Conservation (phyloP, 2,329 filamentous ascomycete genomes). For the Penicillium sp. region DNA sequence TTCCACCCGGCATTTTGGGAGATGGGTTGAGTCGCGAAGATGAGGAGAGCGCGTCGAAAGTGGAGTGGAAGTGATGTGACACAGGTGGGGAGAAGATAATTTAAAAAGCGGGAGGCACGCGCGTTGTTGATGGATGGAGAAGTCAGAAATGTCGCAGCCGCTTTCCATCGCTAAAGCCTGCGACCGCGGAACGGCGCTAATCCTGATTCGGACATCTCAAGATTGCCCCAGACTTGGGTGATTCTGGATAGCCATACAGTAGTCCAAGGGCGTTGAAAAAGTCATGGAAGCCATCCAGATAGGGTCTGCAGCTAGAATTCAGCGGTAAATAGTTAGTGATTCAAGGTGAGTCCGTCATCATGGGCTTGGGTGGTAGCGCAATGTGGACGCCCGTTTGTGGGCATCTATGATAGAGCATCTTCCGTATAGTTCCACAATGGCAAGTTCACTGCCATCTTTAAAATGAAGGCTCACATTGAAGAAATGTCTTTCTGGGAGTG, state of each 20-base stretch:
- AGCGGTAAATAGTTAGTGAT: no score
- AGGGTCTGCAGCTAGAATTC: no score
- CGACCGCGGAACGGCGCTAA: conserved; percentile 30
- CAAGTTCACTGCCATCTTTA: no score
- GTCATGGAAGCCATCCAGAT: no score
- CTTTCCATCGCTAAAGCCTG: conserved; percentile 34
- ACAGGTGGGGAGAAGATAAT: conserved; percentile 28
- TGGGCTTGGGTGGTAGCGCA: background rate
- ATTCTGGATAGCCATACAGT: background rate
- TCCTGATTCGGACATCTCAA: conserved; percentile 29
- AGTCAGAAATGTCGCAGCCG: conserved; percentile 37
- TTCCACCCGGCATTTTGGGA: conserved; percentile 69
- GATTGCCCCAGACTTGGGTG: conserved; percentile 1
- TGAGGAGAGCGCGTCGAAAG: conserved; percentile 25
- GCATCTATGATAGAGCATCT: no score
- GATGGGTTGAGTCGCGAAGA: conserved; percentile 24
- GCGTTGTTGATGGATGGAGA: conserved; percentile 43
- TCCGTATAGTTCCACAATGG: no score
- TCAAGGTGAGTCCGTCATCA: background rate
- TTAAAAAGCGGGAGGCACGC: conserved; percentile 26
- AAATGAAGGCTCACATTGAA: no score
- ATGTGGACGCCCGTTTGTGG: no score
- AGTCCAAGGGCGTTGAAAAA: no score
- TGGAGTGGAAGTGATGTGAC: conserved; percentile 17
- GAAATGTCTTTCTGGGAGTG: no score